Evolutionary conservation across 352 stramenopile genomes (phyloP).

Genomic region (Plasmopara muralis): DNA sequence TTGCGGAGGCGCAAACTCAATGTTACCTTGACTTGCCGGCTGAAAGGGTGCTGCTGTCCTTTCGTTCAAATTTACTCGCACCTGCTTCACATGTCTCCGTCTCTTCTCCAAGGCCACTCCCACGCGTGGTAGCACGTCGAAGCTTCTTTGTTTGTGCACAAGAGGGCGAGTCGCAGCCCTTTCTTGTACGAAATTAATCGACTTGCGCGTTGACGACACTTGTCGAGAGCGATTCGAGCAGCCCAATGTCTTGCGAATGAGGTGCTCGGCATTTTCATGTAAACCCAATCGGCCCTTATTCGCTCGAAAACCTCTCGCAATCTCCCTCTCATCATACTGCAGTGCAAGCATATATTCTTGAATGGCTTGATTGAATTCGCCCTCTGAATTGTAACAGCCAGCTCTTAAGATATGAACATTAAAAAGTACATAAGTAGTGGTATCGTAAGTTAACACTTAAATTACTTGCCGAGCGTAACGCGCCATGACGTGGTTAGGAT

Average conservation of each 20-base stretch:
- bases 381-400: constrained; percentile 66
- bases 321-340: constrained; percentile 56
- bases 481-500: constrained; percentile 74
- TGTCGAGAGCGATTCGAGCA: constrained; percentile 1
- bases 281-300: constrained; percentile 20
- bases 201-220: not conserved
- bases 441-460: too few species aligned
- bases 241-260: constrained; percentile 20
- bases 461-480: constrained; percentile 29
- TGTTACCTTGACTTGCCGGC: not conserved
- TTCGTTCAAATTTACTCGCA: constrained; percentile 38
- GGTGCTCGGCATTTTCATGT: constrained; percentile 19
- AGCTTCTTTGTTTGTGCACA: not conserved
- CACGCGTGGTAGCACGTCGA: not conserved
- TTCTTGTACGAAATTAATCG: not conserved
- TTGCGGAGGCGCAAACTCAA: not conserved
- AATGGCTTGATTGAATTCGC: constrained; percentile 64
- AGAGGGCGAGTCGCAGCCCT: not conserved
- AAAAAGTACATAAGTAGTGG: not conserved
- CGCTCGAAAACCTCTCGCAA: constrained; percentile 17
- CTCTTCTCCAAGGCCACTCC: constrained; percentile 8
- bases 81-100: constrained; percentile 36
- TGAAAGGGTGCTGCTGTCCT: constrained; percentile 10
- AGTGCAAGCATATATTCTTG: constrained; percentile 70
- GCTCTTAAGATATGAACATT: constrained; percentile 19